Base-by-base conservation (phyloP, 768 basidiomycete species). In the Termitomyces sp. region DNA sequence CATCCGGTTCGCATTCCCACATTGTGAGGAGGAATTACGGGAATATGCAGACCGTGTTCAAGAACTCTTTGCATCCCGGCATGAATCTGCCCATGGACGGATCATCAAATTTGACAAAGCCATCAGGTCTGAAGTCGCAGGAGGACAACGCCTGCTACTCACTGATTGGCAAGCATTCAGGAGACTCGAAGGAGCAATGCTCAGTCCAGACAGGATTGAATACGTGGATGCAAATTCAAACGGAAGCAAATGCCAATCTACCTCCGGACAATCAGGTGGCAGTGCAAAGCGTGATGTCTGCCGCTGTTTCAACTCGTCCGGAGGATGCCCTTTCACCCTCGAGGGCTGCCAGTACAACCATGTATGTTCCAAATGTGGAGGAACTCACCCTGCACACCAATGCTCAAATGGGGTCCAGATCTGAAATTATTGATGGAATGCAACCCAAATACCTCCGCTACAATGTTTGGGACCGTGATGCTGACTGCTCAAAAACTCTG, bases 21-120 rank as follows among this genome's bases (percentile, higher is more conserved):
- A 28, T 28, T 28, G 28, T n/a, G n/a, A n/a, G 28, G 28, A 28
- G 28, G 28, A 28, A 4, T 28, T 28, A 28, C 4, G 28, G 28
- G 28, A 28, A 28, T 28, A 28, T 28, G 28, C 28, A 28, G 28
- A 28, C 28, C 4, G 4, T 28, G 4, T 28, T 28, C 28, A 28
- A 28, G 28, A 28, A 4, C 28, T 28, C 28, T 28, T 28, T 28
- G 4, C 28, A 28, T 28, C 28, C 28, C 4, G 28, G 2, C 28
- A 28, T 4, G 4, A 28, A 6, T 39, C 38, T 2, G 20, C 45
- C 7, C 20, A 22, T 24, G n/a, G 24, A 7, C n/a, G 7, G 24
- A 42, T 77, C 63, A 64, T 77, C 61, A 20, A 7, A 28, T 74
- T 63, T 52, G 73, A 78, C 61, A 60, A 64, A 28, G 28, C 28